Conservation (phyloP, 1,284 basidiomycete genomes). For the Ganoderma lucidum region DNA sequence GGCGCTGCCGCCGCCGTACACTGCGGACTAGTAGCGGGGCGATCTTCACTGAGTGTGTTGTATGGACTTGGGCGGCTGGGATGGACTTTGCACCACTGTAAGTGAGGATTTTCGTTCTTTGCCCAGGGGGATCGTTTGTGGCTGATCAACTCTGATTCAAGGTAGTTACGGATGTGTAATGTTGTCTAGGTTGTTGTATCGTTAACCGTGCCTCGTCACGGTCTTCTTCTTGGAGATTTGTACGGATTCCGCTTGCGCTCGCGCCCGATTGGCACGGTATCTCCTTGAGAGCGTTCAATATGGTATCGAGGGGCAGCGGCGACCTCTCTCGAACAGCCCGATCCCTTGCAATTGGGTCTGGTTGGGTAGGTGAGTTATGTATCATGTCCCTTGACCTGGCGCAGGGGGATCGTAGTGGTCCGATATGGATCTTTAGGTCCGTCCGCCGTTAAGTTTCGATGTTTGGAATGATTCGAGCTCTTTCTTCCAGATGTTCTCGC, state of each 20-base stretch:
- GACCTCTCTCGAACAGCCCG: too few relatives aligned
- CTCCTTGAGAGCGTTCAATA: too few relatives aligned
- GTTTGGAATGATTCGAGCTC: too few relatives aligned
- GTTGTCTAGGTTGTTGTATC: neutral
- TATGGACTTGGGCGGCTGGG: neutral
- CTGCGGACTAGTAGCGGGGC: conserved; percentile 9
- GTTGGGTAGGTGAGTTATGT: neutral
- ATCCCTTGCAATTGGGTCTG: neutral
- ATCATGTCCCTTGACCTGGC: neutral
- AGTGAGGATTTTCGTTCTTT: neutral
- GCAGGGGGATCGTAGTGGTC: neutral
- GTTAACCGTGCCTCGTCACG: neutral
- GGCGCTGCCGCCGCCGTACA: conserved; percentile 28
- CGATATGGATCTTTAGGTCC: neutral
- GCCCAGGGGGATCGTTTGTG: neutral
- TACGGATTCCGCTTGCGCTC: too few relatives aligned
- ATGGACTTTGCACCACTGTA: neutral
- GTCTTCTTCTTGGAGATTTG: neutral
- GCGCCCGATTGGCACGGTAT: too few relatives aligned
- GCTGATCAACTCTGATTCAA: neutral
- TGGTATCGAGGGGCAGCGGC: too few relatives aligned
- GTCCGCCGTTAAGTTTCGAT: too few relatives aligned
- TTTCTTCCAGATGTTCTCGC: neutral
- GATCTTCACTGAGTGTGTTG: neutral
- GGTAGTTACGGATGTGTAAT: neutral